Evolutionary conservation across 768 basidiomycete species (phyloP).

Genomic region (Amanita inopinata): DNA sequence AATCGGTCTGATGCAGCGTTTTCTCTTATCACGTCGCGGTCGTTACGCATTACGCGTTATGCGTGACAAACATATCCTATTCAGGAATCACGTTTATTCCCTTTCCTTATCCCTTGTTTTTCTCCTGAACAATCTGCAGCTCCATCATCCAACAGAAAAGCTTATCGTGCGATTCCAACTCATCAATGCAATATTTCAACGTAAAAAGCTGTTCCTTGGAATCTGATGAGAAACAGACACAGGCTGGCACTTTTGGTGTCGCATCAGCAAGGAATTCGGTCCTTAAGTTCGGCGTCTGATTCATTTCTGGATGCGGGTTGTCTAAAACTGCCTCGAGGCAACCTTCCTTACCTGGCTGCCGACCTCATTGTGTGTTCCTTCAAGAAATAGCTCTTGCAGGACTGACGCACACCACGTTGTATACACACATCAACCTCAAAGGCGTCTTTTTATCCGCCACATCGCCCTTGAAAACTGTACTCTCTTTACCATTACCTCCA

Average conservation of each 20-base stretch:
- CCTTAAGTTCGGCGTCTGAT: slow-evolving; percentile 8
- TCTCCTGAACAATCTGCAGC: neutral
- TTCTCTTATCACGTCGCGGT: neutral
- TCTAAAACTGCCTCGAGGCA: slow-evolving; percentile 25
- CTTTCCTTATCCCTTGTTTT: no score
- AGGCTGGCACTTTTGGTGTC: no score
- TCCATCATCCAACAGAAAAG: neutral
- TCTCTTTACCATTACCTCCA: slow-evolving; percentile 13
- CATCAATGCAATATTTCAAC: neutral
- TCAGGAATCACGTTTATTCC: neutral
- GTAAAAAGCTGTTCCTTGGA: neutral
- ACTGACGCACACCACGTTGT: slow-evolving; percentile 52
- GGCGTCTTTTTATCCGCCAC: slow-evolving; percentile 33
- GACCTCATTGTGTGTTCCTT: slow-evolving; percentile 43
- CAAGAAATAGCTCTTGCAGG: no score
- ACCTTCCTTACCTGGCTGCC: slow-evolving; percentile 47
- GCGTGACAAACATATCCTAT: neutral
- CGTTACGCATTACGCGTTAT: neutral
- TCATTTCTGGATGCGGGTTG: slow-evolving; percentile 7
- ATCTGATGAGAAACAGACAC: neutral
- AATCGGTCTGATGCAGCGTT: neutral
- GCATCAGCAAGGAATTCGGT: neutral
- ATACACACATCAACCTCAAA: slow-evolving; percentile 25
- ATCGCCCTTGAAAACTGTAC: slow-evolving; percentile 16
- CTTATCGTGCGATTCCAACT: neutral